These are phyloP conservation scores for Panicum miliaceum DNA, from an alignment of 176 grass and related monocot genomes.

Conservation along the genomic window DNA sequence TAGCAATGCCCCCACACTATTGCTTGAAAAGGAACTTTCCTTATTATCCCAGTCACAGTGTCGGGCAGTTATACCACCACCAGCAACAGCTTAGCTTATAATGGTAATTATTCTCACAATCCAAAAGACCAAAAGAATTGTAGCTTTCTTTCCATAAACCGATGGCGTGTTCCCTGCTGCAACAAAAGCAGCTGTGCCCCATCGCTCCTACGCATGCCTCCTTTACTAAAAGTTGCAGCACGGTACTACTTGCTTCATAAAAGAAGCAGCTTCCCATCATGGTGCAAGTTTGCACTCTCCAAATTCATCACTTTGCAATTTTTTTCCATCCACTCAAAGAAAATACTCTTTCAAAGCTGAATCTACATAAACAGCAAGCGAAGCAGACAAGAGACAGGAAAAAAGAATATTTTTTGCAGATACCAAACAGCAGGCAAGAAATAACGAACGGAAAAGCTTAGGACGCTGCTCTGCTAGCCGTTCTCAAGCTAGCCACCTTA, in stretches of 20 bases:
- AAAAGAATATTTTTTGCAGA: background rate
- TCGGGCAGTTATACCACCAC: conserved; percentile 1
- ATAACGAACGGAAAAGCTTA: background rate
- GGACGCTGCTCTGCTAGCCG: background rate
- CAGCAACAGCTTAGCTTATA: conserved; percentile 18
- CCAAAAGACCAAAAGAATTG: background rate
- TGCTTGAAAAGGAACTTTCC: conserved; percentile 21
- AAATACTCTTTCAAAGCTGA: background rate
- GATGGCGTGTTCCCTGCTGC: background rate
- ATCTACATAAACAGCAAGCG: background rate
- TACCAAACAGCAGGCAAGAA: background rate
- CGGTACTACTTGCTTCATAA: background rate
- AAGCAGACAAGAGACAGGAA: background rate
- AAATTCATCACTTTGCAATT: background rate
- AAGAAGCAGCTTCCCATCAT: conserved; percentile 23
- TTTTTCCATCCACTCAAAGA: background rate
- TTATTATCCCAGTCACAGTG: background rate
- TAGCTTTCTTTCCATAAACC: conserved; percentile 31
- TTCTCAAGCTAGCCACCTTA: background rate
- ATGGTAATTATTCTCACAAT: conserved; percentile 31
- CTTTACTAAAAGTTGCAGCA: conserved; percentile 8
- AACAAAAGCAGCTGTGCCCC: conserved; percentile 27
- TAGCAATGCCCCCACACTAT: background rate
- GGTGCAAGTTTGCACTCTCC: background rate
- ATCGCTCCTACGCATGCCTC: conserved; percentile 3